phyloP scores from a whole-genome alignment of 202 grass and related monocot species.

The Carex arenaria region DNA sequence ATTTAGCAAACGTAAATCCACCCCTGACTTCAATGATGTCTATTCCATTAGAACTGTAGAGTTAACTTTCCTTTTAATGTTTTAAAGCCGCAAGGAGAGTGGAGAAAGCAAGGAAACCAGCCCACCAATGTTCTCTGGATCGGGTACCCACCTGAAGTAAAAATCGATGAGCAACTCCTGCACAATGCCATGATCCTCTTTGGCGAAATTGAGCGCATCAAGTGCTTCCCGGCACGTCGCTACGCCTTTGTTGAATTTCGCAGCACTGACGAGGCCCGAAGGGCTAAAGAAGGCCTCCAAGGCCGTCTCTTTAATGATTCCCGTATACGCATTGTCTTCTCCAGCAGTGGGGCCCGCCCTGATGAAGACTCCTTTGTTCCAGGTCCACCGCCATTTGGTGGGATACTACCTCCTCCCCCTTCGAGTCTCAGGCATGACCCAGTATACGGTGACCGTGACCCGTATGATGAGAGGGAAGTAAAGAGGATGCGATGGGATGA shows the following conservation, averaged over 20 bases:
- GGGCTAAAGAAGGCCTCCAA: constrained; percentile 84
- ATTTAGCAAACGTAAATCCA: no score
- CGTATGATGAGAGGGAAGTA: constrained; percentile 48
- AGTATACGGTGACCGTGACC: constrained; percentile 27
- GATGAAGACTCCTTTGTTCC: constrained; percentile 45
- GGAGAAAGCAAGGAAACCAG: constrained; percentile 34
- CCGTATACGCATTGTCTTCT: constrained; percentile 78
- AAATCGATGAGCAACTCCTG: constrained; percentile 66
- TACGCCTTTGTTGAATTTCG: constrained; percentile 93
- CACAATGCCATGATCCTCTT: constrained; percentile 72
- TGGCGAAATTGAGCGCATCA: constrained; percentile 70
- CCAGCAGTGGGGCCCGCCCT: constrained; percentile 48
- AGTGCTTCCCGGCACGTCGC: constrained; percentile 57
- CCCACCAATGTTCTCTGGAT: constrained; percentile 91
- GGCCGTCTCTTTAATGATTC: constrained; percentile 76
- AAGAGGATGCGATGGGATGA: constrained; percentile 57
- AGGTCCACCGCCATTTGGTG: not conserved
- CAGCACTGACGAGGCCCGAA: constrained; percentile 57
- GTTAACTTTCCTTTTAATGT: constrained; percentile 21
- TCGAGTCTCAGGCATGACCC: not conserved
- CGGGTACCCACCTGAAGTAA: constrained; percentile 59
- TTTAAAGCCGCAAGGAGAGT: constrained; percentile 42
- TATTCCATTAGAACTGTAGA: not conserved
- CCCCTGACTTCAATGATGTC: not conserved
- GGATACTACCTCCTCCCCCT: constrained; percentile 48